Base-by-base conservation (phyloP, 768 basidiomycete genomes). In the Hemileccinum rubropunctum region DNA sequence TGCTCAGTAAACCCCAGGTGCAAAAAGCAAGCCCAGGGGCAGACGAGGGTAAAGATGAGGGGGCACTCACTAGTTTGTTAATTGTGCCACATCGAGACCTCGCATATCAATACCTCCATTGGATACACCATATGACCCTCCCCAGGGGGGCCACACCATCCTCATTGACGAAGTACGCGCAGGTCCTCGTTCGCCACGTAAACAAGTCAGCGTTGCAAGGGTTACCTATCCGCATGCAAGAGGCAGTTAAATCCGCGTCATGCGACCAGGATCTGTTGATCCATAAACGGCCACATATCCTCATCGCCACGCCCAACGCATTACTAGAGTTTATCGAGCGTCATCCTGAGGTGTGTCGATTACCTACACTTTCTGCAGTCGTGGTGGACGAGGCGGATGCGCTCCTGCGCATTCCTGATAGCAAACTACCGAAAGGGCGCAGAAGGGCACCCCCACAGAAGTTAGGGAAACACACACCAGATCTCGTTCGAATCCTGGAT, bases 301-400 rank as follows among this genome's bases (percentile, higher is more conserved):
- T 89, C 45, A 81, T 90, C 47, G 79, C 76, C 35, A 91, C 89
- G 2, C 87, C 88, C 6, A 81, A 84, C 53, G 86, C 84, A 6
- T 53, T 87, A 5, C 60, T 80, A 57, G 87, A 87, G 42, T 71
- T 82, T 26, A 71, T 79, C 21, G 64, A 75, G 35, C 59, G 65
- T 46, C 75, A 80, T 40, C 58, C 73, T 1, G 58, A 68, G 17
- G 73, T 69, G 13, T 63, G 88, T 17, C 72, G 73, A 46, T 52
- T 86, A 42, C 57, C 64, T 6, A 67, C 65, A 42, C 66, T 87
- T 45, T 77, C 77, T 13, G 78, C 76, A 2, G 75, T 91, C 41
- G 81, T 83, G 32, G 81, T 90, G 47, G 88, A 91, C 55, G 88
- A 91, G 62, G 83, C 81, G 41, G 89, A 91, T 59, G 85, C 83